These are phyloP conservation scores for Aspergillus fumigatiaffinis DNA, from an alignment of 2,329 filamentous ascomycete genomes.

Conservation along the genomic window DNA sequence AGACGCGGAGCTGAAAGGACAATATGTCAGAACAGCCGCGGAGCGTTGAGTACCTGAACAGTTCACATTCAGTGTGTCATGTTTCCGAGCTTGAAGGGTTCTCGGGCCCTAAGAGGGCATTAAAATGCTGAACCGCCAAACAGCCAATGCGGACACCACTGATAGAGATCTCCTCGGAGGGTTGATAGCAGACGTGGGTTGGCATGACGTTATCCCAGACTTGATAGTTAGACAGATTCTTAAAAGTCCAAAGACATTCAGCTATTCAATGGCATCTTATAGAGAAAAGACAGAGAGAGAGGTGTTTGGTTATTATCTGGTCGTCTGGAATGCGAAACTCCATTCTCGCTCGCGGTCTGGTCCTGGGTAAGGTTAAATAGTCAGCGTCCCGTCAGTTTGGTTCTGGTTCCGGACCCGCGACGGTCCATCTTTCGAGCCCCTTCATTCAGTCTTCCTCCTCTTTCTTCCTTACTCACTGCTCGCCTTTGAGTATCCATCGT, in stretches of 20 bases:
- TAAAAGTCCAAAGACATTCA: background rate
- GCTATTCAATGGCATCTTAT: background rate
- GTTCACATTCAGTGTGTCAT: background rate
- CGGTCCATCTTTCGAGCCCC: slow-evolving; percentile 3
- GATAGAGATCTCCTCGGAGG: background rate
- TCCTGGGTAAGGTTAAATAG: slow-evolving; percentile 8
- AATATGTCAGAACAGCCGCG: background rate
- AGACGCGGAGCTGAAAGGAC: background rate
- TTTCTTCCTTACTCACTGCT: background rate
- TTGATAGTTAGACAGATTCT: background rate
- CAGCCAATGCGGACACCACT: background rate
- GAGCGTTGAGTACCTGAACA: background rate
- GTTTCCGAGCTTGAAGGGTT: background rate
- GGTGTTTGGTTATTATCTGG: background rate
- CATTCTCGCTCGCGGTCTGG: background rate
- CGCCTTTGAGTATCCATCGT: background rate
- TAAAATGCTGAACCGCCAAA: background rate
- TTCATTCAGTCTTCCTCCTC: slow-evolving; percentile 1
- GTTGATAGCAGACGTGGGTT: background rate
- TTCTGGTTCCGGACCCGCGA: slow-evolving; percentile 15
- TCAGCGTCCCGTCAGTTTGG: slow-evolving; percentile 22
- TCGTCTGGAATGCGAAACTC: background rate
- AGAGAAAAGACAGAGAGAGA: background rate
- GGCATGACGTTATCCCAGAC: background rate
- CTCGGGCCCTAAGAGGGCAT: background rate